A percentile compares a stretch with the other conserved stretches of the same genome.
These are phyloP conservation scores for Diutina sp. DNA, from an alignment of 1,139 yeast species.

Conservation along the genomic window DNA sequence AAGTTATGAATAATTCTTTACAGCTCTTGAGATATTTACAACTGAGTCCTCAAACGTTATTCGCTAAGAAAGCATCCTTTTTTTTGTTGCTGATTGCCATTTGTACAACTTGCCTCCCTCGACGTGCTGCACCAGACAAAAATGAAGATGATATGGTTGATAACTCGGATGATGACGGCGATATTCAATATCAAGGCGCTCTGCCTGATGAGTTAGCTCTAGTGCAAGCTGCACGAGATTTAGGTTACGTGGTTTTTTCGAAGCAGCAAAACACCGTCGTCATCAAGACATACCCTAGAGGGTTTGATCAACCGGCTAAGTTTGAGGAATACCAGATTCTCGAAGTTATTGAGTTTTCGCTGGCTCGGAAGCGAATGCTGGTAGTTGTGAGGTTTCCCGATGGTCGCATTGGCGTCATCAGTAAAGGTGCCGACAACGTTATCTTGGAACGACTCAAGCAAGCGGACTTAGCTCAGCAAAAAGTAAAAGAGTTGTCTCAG, in stretches of 20 bases:
- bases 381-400: slow-evolving; percentile 72
- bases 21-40: slow-evolving; percentile 62
- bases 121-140: slow-evolving; percentile 4
- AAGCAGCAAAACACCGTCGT: slow-evolving; percentile 47
- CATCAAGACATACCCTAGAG: slow-evolving; percentile 71
- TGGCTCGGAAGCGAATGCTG: slow-evolving; percentile 90
- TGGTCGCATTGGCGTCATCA: slow-evolving; percentile 61
- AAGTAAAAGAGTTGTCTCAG: slow-evolving; percentile 50
- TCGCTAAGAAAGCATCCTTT: slow-evolving; percentile 62
- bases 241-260: slow-evolving; percentile 75
- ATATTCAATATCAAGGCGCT: slow-evolving; percentile 74
- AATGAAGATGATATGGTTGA: slow-evolving; percentile 3
- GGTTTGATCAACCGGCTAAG: slow-evolving; percentile 52
- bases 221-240: slow-evolving; percentile 86
- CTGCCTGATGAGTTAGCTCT: slow-evolving; percentile 95
- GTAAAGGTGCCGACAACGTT: slow-evolving; percentile 96
- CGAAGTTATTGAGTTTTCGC: slow-evolving; percentile 76
- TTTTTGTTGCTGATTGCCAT: slow-evolving; percentile 73
- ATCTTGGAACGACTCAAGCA: slow-evolving; percentile 63
- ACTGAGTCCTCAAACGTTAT: slow-evolving; percentile 53
- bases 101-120: slow-evolving; percentile 85
- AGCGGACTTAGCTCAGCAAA: slow-evolving; percentile 42
- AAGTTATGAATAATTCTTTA: slow-evolving; percentile 21
- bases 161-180: slow-evolving; percentile 23
- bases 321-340: slow-evolving; percentile 61